Percentiles rank a stretch among this genome's conserved stretches.
phyloP scores from a whole-genome alignment of 108 stramenopile species.

The Cyclotella sp. region DNA sequence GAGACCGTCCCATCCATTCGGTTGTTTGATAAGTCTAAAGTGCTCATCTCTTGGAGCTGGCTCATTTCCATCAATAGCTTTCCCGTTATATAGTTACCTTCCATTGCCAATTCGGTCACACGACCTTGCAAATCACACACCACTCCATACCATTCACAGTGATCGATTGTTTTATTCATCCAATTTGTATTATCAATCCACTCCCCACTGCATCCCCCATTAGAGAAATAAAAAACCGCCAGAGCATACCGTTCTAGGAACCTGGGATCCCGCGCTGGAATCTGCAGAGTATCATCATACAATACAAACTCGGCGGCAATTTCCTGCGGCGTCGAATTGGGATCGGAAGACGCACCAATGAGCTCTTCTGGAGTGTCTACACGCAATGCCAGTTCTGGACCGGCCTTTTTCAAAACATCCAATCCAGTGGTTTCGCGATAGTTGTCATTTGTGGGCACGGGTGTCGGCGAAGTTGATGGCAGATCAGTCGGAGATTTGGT shows the following conservation, averaged over 20 bases:
- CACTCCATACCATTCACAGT: constrained; percentile 49
- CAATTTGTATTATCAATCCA: constrained; percentile 38
- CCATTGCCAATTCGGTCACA: constrained; percentile 35
- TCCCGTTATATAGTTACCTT: constrained; percentile 27
- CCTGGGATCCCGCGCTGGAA: constrained; percentile 32
- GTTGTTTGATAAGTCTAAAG: constrained; percentile 45
- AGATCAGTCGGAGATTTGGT: constrained; percentile 2
- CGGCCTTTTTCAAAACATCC: constrained; percentile 15
- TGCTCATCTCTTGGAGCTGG: constrained; percentile 30
- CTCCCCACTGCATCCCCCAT: constrained; percentile 39
- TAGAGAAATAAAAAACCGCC: constrained; percentile 31
- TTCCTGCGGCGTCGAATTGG: constrained; percentile 34
- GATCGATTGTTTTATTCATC: constrained; percentile 28
- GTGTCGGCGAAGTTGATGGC: not conserved
- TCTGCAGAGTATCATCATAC: constrained; percentile 31
- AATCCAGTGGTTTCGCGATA: constrained; percentile 30
- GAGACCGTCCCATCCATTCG: constrained; percentile 29
- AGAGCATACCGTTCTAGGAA: constrained; percentile 48
- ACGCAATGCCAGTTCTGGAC: constrained; percentile 17
- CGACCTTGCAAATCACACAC: constrained; percentile 32
- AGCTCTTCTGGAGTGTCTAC: constrained; percentile 36
- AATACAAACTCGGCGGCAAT: constrained; percentile 47
- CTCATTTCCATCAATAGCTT: constrained; percentile 29
- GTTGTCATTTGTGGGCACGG: constrained; percentile 5
- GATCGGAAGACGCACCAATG: constrained; percentile 21